phyloP scores from a whole-genome alignment of 345 rosid species.

The Linum usitatissimum region DNA sequence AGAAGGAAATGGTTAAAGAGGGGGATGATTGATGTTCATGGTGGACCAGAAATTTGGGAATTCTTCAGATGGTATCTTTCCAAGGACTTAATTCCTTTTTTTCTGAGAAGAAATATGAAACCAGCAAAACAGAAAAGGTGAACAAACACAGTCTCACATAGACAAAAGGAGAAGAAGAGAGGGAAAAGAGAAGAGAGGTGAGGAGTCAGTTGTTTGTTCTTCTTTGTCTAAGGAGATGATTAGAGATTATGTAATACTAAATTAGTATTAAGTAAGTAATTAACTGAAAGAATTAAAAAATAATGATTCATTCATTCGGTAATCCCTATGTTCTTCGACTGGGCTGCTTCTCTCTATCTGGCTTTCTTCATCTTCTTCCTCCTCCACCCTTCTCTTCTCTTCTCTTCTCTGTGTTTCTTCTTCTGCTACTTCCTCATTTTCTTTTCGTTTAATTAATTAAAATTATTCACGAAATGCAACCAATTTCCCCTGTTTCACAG shows the following conservation, averaged over 20 bases:
- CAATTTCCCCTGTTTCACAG: background rate
- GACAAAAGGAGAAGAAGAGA: background rate
- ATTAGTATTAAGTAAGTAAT: too few species aligned
- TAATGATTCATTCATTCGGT: background rate
- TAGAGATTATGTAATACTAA: too few species aligned
- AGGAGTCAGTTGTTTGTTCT: too few species aligned
- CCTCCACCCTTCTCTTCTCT: background rate
- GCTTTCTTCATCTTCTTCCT: background rate
- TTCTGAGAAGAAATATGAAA: slow-evolving; percentile 5
- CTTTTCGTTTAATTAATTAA: background rate
- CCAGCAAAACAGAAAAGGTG: background rate
- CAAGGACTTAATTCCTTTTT: slow-evolving; percentile 28
- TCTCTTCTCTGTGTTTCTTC: background rate
- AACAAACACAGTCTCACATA: too few species aligned
- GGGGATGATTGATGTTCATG: slow-evolving; percentile 16
- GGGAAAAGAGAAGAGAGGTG: slow-evolving; percentile 7
- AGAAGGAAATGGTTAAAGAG: slow-evolving; percentile 4
- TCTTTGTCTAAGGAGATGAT: too few species aligned
- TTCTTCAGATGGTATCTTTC: background rate
- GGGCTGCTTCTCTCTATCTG: background rate
- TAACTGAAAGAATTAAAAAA: background rate
- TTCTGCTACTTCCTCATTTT: background rate
- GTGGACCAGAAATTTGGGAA: slow-evolving; percentile 15
- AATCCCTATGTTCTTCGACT: background rate
- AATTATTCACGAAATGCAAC: background rate